phyloP scores from a whole-genome alignment of 1,284 basidiomycete species.

The Irpex rosettiformis region DNA sequence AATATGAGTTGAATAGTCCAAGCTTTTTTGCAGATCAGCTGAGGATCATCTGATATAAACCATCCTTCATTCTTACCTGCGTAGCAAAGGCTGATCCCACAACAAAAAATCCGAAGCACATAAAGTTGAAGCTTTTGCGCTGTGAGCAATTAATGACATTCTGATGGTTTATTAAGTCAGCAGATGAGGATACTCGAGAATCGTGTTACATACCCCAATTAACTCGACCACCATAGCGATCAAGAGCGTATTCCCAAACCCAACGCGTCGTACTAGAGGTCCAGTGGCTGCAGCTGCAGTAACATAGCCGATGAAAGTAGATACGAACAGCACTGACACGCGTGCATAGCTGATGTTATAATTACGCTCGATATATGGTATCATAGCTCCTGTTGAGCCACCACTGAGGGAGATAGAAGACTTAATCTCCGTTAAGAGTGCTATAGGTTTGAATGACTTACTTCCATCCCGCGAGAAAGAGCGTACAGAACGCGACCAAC shows the following conservation, averaged over 20 bases:
- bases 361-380: slow-evolving; percentile 28
- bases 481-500: slow-evolving; percentile 20
- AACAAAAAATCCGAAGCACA: slow-evolving; percentile 32
- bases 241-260: slow-evolving; percentile 27
- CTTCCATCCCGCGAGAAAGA: slow-evolving; percentile 30
- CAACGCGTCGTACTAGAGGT: slow-evolving; percentile 23
- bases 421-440: too few relatives aligned
- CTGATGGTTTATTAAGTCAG: slow-evolving; percentile 12
- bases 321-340: slow-evolving; percentile 28
- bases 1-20: slow-evolving; percentile 30
- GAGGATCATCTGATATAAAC: background rate
- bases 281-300: slow-evolving; percentile 26
- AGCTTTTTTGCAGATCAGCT: slow-evolving; percentile 18
- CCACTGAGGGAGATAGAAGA: slow-evolving; percentile 19
- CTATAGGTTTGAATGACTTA: slow-evolving; percentile 14
- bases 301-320: slow-evolving; percentile 28
- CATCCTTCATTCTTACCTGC: slow-evolving; percentile 19
- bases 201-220: slow-evolving; percentile 28
- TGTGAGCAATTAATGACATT: slow-evolving; percentile 32
- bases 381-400: slow-evolving; percentile 28
- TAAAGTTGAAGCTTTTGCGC: slow-evolving; percentile 26
- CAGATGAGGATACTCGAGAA: too few relatives aligned
- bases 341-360: slow-evolving; percentile 27
- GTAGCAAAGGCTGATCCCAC: slow-evolving; percentile 29
- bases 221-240: slow-evolving; percentile 26